Evolutionary conservation across 495 filamentous ascomycete genomes (phyloP).

Genomic region (Aspergillus hancockii): DNA sequence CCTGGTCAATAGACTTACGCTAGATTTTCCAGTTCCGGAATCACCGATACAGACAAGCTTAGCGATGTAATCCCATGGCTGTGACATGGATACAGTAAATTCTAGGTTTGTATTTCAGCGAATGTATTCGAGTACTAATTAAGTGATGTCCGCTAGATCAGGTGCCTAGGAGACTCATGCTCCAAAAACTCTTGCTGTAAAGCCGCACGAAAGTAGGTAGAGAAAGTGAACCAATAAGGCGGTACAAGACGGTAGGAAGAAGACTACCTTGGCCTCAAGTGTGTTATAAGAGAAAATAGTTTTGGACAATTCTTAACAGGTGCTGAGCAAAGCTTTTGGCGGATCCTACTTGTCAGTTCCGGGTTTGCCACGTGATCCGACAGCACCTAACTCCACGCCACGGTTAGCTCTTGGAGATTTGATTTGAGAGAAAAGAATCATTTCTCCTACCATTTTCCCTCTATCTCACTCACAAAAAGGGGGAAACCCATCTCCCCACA

Average conservation of each 20-base stretch:
- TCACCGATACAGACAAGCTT: constrained; percentile 98
- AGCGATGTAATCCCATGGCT: constrained; percentile 96
- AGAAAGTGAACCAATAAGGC: neutral
- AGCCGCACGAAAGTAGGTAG: constrained; percentile 1
- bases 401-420: too few species aligned
- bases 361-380: too few species aligned
- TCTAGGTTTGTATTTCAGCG: neutral
- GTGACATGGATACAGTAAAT: constrained; percentile 58
- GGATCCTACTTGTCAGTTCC: too few species aligned
- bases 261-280: neutral
- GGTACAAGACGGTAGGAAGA: constrained; percentile 1
- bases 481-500: too few species aligned
- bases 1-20: constrained; percentile 43
- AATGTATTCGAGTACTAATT: neutral
- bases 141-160: constrained; percentile 15
- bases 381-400: too few species aligned
- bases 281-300: neutral
- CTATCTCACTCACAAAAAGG: too few species aligned
- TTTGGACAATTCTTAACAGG: neutral
- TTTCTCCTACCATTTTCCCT: too few species aligned
- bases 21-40: constrained; percentile 88
- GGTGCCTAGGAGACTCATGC: constrained; percentile 20
- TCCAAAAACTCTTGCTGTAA: constrained; percentile 8
- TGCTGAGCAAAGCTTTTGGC: too few species aligned
- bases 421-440: too few species aligned